phyloP scores from a whole-genome alignment of 805 yeast genomes.

The Debaryomyces maramus region DNA sequence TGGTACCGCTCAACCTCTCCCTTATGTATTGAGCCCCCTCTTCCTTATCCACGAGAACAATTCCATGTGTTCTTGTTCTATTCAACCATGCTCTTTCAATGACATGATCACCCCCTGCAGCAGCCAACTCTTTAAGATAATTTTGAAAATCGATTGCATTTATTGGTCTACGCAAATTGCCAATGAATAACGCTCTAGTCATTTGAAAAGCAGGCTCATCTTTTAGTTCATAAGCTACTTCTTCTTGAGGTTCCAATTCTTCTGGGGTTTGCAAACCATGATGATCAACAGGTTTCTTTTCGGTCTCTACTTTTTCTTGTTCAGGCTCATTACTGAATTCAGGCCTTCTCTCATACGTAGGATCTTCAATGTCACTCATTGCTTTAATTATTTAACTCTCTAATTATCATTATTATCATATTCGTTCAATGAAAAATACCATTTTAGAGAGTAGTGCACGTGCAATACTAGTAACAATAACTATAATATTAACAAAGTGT shows the following conservation, averaged over 20 bases:
- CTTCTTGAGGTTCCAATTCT: conserved; percentile 20
- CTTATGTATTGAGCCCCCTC: conserved; percentile 41
- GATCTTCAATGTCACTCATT: conserved; percentile 17
- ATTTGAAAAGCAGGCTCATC: conserved; percentile 33
- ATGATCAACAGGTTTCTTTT: conserved; percentile 15
- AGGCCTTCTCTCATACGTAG: conserved; percentile 11
- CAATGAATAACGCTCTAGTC: conserved; percentile 47
- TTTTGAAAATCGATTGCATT: conserved; percentile 40
- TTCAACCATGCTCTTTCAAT: conserved; percentile 50
- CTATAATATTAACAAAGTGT: too few species aligned
- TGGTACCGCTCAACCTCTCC: conserved; percentile 31
- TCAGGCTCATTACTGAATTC: not conserved
- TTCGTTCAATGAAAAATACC: too few species aligned
- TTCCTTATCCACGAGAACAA: conserved; percentile 39
- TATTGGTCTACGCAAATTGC: conserved; percentile 40
- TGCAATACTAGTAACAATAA: too few species aligned
- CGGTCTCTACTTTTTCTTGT: conserved; percentile 3
- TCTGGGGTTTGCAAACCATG: conserved; percentile 16
- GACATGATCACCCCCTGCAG: conserved; percentile 13
- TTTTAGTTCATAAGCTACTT: conserved; percentile 34
- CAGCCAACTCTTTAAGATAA: conserved; percentile 30
- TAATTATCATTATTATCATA: too few species aligned
- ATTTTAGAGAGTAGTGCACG: too few species aligned
- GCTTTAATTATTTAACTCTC: not conserved
- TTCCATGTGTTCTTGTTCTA: conserved; percentile 41